phyloP scores from a whole-genome alignment of 2,329 filamentous ascomycete species.

The Xenoacremonium recifei region DNA sequence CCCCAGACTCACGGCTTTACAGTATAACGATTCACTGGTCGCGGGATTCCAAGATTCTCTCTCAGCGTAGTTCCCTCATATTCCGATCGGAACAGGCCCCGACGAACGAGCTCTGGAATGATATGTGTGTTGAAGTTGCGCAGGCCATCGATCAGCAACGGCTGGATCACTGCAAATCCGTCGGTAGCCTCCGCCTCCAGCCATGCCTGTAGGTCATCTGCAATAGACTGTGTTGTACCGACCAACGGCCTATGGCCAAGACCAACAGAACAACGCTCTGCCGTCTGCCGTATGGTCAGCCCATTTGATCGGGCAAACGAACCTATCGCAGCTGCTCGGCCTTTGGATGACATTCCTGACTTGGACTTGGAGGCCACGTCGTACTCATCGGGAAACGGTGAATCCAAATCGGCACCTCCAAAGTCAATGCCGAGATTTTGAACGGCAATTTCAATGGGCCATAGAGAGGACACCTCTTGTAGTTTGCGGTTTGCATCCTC shows the following conservation, averaged over 20 bases:
- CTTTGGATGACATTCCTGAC: constrained; percentile 56
- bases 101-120: constrained; percentile 49
- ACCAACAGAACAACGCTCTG: constrained; percentile 48
- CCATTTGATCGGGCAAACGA: constrained; percentile 45
- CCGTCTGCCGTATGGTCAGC: constrained; percentile 50
- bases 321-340: constrained; percentile 38
- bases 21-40: constrained; percentile 43
- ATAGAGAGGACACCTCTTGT: too few relatives aligned
- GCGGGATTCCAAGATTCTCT: constrained; percentile 52
- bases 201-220: constrained; percentile 49
- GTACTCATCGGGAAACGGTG: constrained; percentile 53
- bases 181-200: constrained; percentile 46
- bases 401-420: constrained; percentile 48
- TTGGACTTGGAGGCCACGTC: constrained; percentile 50
- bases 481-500: constrained; percentile 48
- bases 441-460: too few relatives aligned
- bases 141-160: constrained; percentile 49
- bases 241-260: constrained; percentile 49
- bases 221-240: constrained; percentile 46
- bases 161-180: constrained; percentile 51
- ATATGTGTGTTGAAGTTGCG: constrained; percentile 46
- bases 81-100: constrained; percentile 50
- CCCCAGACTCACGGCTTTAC: too few relatives aligned
- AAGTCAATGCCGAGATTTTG: too few relatives aligned
- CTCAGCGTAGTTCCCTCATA: constrained; percentile 52